A percentile compares a stretch with the other conserved stretches of the same genome.
Conservation (phyloP, 2,329 filamentous ascomycete genomes). For the Trichoderma harzianum region DNA sequence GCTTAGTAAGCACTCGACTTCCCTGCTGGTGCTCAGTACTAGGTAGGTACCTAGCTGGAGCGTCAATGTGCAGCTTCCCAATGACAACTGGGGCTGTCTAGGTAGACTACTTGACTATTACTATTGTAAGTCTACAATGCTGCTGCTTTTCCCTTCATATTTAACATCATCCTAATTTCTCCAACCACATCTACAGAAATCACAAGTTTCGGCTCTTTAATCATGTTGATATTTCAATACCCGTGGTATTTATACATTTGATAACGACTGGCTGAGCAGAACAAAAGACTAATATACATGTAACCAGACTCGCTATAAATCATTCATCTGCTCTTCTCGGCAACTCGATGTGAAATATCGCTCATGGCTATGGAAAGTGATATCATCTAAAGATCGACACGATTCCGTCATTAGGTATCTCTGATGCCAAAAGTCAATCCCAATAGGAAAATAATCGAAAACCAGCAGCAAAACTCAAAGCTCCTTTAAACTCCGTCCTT, state of each 20-base stretch:
- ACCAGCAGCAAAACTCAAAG: background rate
- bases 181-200: background rate
- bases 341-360: background rate
- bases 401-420: constrained; percentile 5
- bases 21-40: background rate
- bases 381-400: background rate
- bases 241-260: background rate
- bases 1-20: background rate
- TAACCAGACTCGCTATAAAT: background rate
- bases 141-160: background rate
- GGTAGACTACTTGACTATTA: too few relatives aligned
- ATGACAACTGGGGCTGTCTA: background rate
- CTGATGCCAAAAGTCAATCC: constrained; percentile 1
- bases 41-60: too few relatives aligned
- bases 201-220: background rate
- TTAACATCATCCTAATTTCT: background rate
- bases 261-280: background rate
- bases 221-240: background rate
- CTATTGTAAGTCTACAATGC: background rate
- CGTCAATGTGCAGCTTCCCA: background rate
- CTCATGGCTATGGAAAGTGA: background rate
- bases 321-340: background rate
- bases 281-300: background rate
- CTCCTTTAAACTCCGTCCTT: background rate
- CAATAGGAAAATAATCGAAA: background rate